These are phyloP conservation scores for Recurvomyces mirabilis DNA, from an alignment of 495 filamentous ascomycete species.

Conservation along the genomic window DNA sequence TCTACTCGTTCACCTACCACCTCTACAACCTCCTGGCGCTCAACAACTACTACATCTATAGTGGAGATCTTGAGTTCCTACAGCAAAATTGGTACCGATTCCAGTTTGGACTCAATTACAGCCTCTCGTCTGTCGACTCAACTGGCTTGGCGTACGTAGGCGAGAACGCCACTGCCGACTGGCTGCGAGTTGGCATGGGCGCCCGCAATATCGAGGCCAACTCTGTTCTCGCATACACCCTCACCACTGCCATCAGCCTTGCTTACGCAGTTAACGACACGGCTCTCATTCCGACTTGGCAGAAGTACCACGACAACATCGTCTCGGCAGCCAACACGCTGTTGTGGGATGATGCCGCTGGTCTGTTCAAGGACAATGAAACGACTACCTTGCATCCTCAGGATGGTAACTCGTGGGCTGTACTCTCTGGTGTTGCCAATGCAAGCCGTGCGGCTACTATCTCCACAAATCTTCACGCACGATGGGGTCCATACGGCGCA, in stretches of 20 bases:
- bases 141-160: constrained; percentile 12
- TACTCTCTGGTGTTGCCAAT: constrained; percentile 10
- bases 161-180: constrained; percentile 8
- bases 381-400: constrained; percentile 14
- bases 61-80: constrained; percentile 9
- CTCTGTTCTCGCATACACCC: constrained; percentile 11
- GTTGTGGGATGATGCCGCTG: constrained; percentile 7
- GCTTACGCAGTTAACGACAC: constrained; percentile 5
- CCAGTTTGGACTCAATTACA: constrained; percentile 3
- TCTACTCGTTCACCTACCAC: constrained; percentile 16
- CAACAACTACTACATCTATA: constrained; percentile 17
- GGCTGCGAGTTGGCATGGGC: constrained; percentile 14
- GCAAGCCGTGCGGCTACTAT: constrained; percentile 1
- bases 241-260: constrained; percentile 6
- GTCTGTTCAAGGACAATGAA: constrained; percentile 13
- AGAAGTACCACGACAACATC: constrained; percentile 9
- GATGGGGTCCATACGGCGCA: constrained; percentile 13
- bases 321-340: constrained; percentile 6
- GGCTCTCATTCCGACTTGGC: not conserved
- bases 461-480: constrained; percentile 6
- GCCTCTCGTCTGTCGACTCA: constrained; percentile 5
- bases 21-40: constrained; percentile 15
- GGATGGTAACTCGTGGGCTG: constrained; percentile 16
- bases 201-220: constrained; percentile 18
- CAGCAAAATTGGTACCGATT: constrained; percentile 7